Evolutionary conservation across 768 basidiomycete genomes (phyloP).

Genomic region (Boletus reticuloceps): DNA sequence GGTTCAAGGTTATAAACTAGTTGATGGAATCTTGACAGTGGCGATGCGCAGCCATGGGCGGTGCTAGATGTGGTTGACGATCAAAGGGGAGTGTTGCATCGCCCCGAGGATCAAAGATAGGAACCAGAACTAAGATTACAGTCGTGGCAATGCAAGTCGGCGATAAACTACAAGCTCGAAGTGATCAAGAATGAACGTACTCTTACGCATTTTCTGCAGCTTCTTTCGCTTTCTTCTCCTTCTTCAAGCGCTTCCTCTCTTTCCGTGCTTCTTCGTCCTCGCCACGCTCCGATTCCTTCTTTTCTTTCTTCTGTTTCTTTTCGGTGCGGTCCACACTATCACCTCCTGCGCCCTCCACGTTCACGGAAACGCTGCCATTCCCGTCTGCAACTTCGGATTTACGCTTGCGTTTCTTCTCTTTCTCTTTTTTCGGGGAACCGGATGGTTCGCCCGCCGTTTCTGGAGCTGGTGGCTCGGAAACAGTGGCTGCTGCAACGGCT

Average conservation of each 20-base stretch:
- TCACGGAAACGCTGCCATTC: slow-evolving; percentile 44
- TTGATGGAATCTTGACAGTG: slow-evolving; percentile 12
- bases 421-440: slow-evolving; percentile 42
- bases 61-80: slow-evolving; percentile 3
- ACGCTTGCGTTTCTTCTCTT: slow-evolving; percentile 86
- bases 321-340: slow-evolving; percentile 53
- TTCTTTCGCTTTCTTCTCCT: slow-evolving; percentile 61
- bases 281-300: slow-evolving; percentile 42
- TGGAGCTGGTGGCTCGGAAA: slow-evolving; percentile 27
- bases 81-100: slow-evolving; percentile 1
- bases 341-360: slow-evolving; percentile 31
- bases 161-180: background rate
- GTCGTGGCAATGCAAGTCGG: background rate
- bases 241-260: slow-evolving; percentile 64
- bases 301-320: slow-evolving; percentile 61
- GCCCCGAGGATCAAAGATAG: slow-evolving; percentile 13
- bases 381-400: slow-evolving; percentile 57
- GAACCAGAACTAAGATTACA: slow-evolving; percentile 3
- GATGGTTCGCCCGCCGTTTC: slow-evolving; percentile 32
- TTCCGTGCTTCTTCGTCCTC: slow-evolving; percentile 58
- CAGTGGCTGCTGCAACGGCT: slow-evolving; percentile 18
- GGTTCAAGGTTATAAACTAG: slow-evolving; percentile 1
- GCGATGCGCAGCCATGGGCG: background rate
- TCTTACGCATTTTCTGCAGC: slow-evolving; percentile 31
- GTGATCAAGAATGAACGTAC: background rate